A percentile compares a stretch with the other conserved stretches of the same genome.
phyloP scores from a whole-genome alignment of 2,329 filamentous ascomycete species.

The Albifimbria verrucaria region DNA sequence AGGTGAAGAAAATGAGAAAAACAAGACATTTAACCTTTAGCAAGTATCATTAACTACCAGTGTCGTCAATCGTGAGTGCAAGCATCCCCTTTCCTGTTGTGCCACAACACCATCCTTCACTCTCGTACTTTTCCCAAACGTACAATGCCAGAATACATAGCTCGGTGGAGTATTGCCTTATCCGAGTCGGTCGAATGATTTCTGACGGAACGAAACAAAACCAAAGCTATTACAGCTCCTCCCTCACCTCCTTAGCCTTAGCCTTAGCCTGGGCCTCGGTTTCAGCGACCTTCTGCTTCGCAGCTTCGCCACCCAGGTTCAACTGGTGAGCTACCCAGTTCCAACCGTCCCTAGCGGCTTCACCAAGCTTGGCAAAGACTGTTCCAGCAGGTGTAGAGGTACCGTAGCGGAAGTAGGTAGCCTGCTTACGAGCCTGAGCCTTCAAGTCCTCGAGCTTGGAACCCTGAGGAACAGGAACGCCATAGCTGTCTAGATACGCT shows the following conservation, averaged over 20 bases:
- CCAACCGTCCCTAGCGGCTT: constrained; percentile 43
- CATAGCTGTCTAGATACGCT: constrained; percentile 76
- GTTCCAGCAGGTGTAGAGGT: constrained; percentile 64
- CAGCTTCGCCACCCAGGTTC: constrained; percentile 43
- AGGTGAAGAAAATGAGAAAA: no score
- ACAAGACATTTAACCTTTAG: background rate
- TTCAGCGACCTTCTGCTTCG: constrained; percentile 44
- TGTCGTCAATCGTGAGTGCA: background rate
- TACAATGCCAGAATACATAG: no score
- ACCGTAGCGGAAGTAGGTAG: constrained; percentile 75
- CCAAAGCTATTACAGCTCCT: constrained; percentile 56
- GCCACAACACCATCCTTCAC: background rate
- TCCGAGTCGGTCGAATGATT: no score
- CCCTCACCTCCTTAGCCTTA: constrained; percentile 33
- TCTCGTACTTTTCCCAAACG: no score
- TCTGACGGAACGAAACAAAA: no score
- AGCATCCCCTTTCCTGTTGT: background rate
- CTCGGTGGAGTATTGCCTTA: no score
- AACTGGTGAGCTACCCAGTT: constrained; percentile 52
- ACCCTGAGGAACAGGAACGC: constrained; percentile 64
- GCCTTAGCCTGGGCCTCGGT: constrained; percentile 23
- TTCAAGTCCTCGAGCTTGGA: constrained; percentile 66
- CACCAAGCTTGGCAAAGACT: constrained; percentile 60
- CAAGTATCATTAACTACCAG: background rate
- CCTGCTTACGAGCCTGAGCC: constrained; percentile 68